Conservation (phyloP, 257 asterid genomes). For the Datura wrightii region DNA sequence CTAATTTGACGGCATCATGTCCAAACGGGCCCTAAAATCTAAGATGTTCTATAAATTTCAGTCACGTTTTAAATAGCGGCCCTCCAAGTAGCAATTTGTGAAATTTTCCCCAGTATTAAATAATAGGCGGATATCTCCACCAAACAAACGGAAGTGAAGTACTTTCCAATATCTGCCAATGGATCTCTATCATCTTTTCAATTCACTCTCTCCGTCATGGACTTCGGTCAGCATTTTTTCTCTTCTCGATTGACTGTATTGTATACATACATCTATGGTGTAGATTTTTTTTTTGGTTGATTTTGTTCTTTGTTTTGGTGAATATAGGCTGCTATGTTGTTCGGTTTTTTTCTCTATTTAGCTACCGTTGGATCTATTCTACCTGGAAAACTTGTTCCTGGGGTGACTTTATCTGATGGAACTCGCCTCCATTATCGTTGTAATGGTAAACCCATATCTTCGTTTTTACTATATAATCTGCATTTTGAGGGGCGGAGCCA, state of each 20-base stretch:
- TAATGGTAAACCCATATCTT: constrained; percentile 56
- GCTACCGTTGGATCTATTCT: constrained; percentile 80
- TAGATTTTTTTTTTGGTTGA: not conserved
- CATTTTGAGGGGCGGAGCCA: not conserved
- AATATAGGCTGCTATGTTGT: constrained; percentile 63
- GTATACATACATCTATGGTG: not conserved
- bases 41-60: too few species aligned
- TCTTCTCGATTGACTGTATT: constrained; percentile 25
- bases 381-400: constrained; percentile 78
- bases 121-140: constrained; percentile 30
- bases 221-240: constrained; percentile 62
- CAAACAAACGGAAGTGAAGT: not conserved
- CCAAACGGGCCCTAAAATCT: too few species aligned
- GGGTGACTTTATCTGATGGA: constrained; percentile 73
- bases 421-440: constrained; percentile 82
- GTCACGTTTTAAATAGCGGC: not conserved
- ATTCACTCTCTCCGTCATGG: constrained; percentile 62
- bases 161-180: constrained; percentile 36
- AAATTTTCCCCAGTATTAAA: not conserved
- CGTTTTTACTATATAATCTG: not conserved
- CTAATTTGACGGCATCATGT: too few species aligned
- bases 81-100: not conserved
- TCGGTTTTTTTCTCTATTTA: constrained; percentile 64
- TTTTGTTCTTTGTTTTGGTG: not conserved
- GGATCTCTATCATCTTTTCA: constrained; percentile 64